Base-by-base conservation (phyloP, 169 alveolate genomes). In the Miamiensis avidus region DNA sequence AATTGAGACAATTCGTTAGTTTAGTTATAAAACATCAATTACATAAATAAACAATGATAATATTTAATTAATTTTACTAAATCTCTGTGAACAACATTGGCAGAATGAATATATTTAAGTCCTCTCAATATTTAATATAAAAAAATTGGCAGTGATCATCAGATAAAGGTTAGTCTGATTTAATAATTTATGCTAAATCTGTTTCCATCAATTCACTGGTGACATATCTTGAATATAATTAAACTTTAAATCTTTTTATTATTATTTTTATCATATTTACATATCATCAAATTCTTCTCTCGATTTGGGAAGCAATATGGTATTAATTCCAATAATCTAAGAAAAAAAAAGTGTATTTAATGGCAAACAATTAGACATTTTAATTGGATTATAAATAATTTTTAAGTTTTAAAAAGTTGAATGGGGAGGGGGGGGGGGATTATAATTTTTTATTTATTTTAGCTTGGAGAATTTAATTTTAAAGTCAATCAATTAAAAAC, bases 181-280 rank as follows among this genome's bases (percentile, higher is more conserved):
- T 93, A 26, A 95, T 91, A 32, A 95, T 92, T 26, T 88, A 78
- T 11, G 93, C 94, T n/a, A 95, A 76, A 84, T 95, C 97, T 11
- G 97, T 93, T 77, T 95, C 96, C 97, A 95, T 93, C 75, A 91
- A 82, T 78, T 93, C 97, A 81, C 74, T 78, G 34, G 93, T 92
- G 25, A 91, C 93, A 82, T 95, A 91, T 78, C 94, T 79, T 76
- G 65, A 81, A 27, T 29, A 75, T 78, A 29, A 11, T 49, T 15
- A n/a, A 15, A n/a, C 6, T 73, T 73, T 73, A 15, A 15, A 73
- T 15, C 6, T 73, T n/a, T 73, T 73, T 15, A 15, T 73, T 6
- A 6, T 73, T 73, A 73, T 73, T 26, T 73, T 73, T 73, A 15
- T 73, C 6, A 73, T 15, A n/a, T 73, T 82, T 85, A 88, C 79